Base-by-base conservation (phyloP, 495 filamentous ascomycete species). In the Polyplosphaeria fusca region DNA sequence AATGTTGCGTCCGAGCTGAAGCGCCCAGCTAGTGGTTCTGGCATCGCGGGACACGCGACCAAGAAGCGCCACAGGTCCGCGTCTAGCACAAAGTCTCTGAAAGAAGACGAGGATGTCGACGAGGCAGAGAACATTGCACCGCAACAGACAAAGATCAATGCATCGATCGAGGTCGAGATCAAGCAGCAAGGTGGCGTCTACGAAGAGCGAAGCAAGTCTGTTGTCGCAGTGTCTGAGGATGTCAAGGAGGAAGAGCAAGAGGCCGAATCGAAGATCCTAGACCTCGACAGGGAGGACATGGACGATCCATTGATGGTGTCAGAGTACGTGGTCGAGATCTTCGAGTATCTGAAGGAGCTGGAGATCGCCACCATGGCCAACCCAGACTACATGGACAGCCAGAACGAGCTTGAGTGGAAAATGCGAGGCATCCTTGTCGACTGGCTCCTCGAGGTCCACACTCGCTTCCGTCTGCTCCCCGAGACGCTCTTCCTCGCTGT, bases 381-480 rank as follows among this genome's bases (percentile, higher is more conserved):
- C 72, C 85, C 91, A 7, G 73, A 91, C 45, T 98, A 98, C 74
- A 98, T 98, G 78, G 81, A 87, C 4, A 86, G 91, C 68, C 93
- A 98, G 68, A 85, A 86, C 22, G 89, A 96, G 58, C 77, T 98
- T 2, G 91, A 96, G 71, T 98, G 93, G 93, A 93, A 96, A 77
- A 95, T 95, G 77, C 89, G 93, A 64, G 93, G 91, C 39, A 96
- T 98, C 59, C 83, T 98, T 49, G 84, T 97, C 53, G 94, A 98
- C 77, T 98, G 93, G 93, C 79, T 98, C 50, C 90, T 98, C 59
- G 93, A 98, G 71, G 93, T 98, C 39, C 93, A 98, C 76, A 94
- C 89, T 19, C 86, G 92, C 45, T 98, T 98, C 78, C 88, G 91
- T 55, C 84, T 98, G 20, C 83, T 98, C 13, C 93, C 93, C n/a